Conservation (phyloP, 495 filamentous ascomycete species). For the Penicillium maclennaniae region DNA sequence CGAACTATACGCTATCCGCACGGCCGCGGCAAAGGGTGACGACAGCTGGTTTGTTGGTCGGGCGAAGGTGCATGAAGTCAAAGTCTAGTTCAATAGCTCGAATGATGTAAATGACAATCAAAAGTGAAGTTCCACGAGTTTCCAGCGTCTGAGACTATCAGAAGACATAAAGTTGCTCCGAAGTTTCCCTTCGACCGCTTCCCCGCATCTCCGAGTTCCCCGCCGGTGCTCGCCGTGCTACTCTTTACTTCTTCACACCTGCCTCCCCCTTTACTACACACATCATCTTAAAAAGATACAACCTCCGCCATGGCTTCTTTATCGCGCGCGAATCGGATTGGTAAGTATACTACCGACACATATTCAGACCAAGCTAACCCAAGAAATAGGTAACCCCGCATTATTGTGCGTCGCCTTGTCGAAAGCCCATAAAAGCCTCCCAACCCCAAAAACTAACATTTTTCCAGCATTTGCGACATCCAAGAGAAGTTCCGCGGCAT, state of each 20-base stretch:
- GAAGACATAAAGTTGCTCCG: background rate
- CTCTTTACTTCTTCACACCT: constrained; percentile 4
- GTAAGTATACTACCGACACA: constrained; percentile 13
- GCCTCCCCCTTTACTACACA: background rate
- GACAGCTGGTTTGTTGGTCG: constrained; percentile 49
- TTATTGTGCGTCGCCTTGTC: constrained; percentile 54
- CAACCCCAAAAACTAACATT: constrained; percentile 7
- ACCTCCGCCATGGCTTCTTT: constrained; percentile 28
- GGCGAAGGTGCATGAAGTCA: constrained; percentile 51
- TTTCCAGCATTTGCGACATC: constrained; percentile 80
- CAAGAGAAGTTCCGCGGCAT: constrained; percentile 93
- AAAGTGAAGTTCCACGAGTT: background rate
- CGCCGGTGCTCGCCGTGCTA: constrained; percentile 10
- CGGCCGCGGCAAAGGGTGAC: constrained; percentile 44
- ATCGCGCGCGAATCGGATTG: constrained; percentile 32
- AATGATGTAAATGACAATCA: constrained; percentile 5
- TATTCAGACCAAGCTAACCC: constrained; percentile 14
- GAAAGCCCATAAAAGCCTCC: background rate
- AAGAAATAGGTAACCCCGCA: constrained; percentile 56
- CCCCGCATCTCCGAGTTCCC: constrained; percentile 28
- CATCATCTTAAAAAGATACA: background rate
- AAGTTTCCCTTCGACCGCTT: constrained; percentile 17
- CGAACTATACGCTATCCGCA: constrained; percentile 54
- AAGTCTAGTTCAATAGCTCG: constrained; percentile 22
- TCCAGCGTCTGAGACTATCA: background rate